These are phyloP conservation scores for Solanum hybrid DNA, from an alignment of 305 asterid genomes.

Conservation along the genomic window DNA sequence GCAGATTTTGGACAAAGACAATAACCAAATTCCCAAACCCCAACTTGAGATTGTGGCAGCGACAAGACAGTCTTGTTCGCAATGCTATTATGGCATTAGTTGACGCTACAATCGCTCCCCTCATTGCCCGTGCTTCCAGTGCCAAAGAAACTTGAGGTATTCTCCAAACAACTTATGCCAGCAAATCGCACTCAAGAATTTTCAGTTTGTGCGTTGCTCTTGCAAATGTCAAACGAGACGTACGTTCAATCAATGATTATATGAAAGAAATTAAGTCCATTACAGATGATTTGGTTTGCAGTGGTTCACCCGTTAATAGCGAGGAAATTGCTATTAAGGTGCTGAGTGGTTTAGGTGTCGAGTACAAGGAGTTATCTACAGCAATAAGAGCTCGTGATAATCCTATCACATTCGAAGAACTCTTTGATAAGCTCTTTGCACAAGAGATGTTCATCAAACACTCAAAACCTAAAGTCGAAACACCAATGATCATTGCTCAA, in stretches of 20 bases:
- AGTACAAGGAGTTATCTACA: neutral
- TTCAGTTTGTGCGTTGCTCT: neutral
- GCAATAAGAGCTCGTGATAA: neutral
- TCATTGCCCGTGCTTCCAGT: neutral
- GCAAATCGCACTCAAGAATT: neutral
- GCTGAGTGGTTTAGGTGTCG: neutral
- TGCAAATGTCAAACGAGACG: neutral
- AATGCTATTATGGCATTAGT: neutral
- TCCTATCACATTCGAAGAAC: neutral
- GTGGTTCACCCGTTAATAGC: neutral
- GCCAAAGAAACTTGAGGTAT: neutral
- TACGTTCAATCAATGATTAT: neutral
- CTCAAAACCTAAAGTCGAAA: neutral
- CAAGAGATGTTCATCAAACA: neutral
- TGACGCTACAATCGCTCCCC: neutral
- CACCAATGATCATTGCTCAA: neutral
- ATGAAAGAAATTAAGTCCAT: neutral
- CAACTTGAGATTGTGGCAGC: neutral
- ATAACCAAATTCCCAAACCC: neutral
- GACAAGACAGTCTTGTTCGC: neutral
- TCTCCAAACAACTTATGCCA: neutral
- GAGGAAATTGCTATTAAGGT: neutral
- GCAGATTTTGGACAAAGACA: too few species aligned
- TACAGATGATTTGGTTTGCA: neutral
- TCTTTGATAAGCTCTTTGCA: neutral